Evolutionary conservation across 495 filamentous ascomycete genomes (phyloP).

Genomic region (Podospora anserina): DNA sequence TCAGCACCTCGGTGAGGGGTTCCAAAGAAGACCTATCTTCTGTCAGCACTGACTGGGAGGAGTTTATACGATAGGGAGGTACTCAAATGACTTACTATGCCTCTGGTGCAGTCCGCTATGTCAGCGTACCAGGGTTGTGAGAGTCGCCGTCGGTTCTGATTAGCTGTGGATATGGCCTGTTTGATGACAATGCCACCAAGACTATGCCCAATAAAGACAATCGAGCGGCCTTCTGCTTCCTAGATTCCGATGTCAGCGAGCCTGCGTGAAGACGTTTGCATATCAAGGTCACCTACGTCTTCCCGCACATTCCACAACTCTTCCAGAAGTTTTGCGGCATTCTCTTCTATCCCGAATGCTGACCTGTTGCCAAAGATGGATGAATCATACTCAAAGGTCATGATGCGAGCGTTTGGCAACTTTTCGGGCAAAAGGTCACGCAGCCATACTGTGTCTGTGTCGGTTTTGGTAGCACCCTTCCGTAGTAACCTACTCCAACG

Average conservation of each 20-base stretch:
- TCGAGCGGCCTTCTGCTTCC: constrained; percentile 44
- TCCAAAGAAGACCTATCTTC: constrained; percentile 23
- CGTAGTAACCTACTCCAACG: constrained; percentile 14
- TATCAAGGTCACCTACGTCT: background rate
- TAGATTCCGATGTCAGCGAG: background rate
- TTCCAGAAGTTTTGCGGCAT: background rate
- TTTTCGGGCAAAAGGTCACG: constrained; percentile 42
- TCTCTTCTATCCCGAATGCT: constrained; percentile 53
- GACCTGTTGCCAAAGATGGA: constrained; percentile 38
- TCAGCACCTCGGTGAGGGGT: constrained; percentile 28
- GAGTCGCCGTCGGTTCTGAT: background rate
- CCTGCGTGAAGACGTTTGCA: background rate
- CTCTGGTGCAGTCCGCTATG: constrained; percentile 11
- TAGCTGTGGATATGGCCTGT: constrained; percentile 25
- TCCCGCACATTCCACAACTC: constrained; percentile 1
- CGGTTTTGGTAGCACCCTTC: background rate
- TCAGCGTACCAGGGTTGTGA: background rate
- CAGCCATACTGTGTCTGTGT: constrained; percentile 35
- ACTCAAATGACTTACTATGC: constrained; percentile 10
- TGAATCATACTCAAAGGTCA: constrained; percentile 48
- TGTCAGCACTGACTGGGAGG: background rate
- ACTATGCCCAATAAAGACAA: constrained; percentile 39
- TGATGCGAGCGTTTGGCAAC: constrained; percentile 43
- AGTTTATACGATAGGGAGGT: too few relatives aligned
- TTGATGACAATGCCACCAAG: constrained; percentile 41